A percentile compares a stretch with the other conserved stretches of the same genome.
phyloP scores from a whole-genome alignment of 768 basidiomycete genomes.

The Panellus pusillus region DNA sequence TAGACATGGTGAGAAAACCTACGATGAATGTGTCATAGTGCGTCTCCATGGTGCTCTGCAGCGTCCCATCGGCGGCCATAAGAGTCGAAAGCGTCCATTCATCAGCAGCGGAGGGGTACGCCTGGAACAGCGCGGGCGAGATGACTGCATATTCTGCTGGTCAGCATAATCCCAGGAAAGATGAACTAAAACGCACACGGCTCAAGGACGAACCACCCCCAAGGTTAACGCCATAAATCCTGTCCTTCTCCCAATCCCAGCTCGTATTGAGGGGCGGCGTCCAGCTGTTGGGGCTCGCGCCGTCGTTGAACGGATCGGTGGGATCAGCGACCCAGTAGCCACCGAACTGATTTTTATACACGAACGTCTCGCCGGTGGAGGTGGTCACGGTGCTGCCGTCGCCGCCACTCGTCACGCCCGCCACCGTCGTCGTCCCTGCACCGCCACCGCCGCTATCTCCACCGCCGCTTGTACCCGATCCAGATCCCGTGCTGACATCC shows the following conservation, averaged over 20 bases:
- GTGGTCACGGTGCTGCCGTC: conserved; percentile 52
- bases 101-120: conserved; percentile 47
- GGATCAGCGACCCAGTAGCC: conserved; percentile 50
- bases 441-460: background rate
- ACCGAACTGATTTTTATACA: conserved; percentile 62
- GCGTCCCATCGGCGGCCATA: conserved; percentile 44
- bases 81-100: conserved; percentile 59
- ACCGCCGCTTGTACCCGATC: background rate
- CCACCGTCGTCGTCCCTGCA: background rate
- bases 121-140: conserved; percentile 49
- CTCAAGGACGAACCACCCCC: conserved; percentile 69
- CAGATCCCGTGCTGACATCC: background rate
- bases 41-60: conserved; percentile 42
- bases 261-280: conserved; percentile 56
- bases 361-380: conserved; percentile 54
- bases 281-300: conserved; percentile 58
- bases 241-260: conserved; percentile 58
- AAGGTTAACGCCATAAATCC: conserved; percentile 47
- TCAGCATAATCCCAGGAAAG: no score
- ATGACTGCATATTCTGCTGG: no score
- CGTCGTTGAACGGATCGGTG: conserved; percentile 55
- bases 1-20: conserved; percentile 22
- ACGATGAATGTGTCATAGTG: conserved; percentile 74
- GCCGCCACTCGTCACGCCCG: conserved; percentile 40
- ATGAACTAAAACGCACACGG: conserved; percentile 38